Evolutionary conservation across 331 rosid species (phyloP), one percentile per base, ranked within the genome.

Genomic region (Ulmus americana): DNA sequence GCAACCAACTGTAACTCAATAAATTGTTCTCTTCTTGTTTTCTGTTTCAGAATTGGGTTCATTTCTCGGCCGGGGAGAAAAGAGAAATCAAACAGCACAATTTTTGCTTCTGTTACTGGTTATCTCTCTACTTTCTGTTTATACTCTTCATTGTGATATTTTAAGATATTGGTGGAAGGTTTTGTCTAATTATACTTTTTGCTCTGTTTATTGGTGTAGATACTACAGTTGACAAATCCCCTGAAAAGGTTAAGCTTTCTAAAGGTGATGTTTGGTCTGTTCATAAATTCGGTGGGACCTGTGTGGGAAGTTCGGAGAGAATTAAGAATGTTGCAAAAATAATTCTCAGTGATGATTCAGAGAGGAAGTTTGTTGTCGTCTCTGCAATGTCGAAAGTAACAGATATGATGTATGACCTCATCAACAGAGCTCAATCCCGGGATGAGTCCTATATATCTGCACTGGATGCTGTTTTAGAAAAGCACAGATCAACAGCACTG

Each of bases 331-430:
- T 94, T 64, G 97, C 81, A 0, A 79, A 94, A 55, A 79, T 94
- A 64, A 61, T 94, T 77, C 42, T 89, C 7, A 81, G 40, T 12
- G 98, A 94, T 70, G 85, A 79, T 71, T 87, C 98, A 0, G 97
- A 89, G 76, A 87, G 83, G 84, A 94, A 82, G 80, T 64, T 94
- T 65, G 91, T 89, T 20, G 83, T 94, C 64, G 97, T 94, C 65
- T 94, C 98, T 58, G 98, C 98, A 8, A 94, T 94, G 97, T 87
- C 98, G 13, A 89, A 87, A 79, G 97, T 94, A 53, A 94, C 98
- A 5, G 97, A 94, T 70, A 87, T 94, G 98, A 94, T 94, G 95
- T 94, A 80, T 70, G 97, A 83, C 54, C 98, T 94, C 70, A 82
- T 94, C 73, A 1, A 70, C 74, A 86, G 81, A 87, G 97, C 98